Evolutionary conservation across 2,329 filamentous ascomycete species (phyloP).

Genomic region (Sporothrix sp.): DNA sequence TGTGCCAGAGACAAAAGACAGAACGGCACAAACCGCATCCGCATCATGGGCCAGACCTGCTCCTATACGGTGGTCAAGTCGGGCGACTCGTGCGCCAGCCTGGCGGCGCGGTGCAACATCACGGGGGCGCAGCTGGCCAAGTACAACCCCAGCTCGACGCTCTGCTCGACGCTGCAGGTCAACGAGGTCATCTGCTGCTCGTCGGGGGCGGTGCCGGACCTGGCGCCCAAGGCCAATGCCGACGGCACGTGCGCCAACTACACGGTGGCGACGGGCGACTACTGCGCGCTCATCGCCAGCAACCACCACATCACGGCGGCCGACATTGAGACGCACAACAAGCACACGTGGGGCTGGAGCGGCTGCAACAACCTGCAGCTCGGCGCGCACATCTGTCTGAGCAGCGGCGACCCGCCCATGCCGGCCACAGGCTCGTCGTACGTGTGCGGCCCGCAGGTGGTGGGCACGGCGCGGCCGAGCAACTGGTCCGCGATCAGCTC

Average conservation of each 20-base stretch:
- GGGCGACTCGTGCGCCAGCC: slow-evolving; percentile 8
- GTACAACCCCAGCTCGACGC: slow-evolving; percentile 20
- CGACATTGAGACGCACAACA: slow-evolving; percentile 22
- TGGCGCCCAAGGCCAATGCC: slow-evolving; percentile 24
- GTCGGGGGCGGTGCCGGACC: slow-evolving; percentile 26
- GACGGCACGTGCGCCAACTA: slow-evolving; percentile 30
- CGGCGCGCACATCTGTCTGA: slow-evolving; percentile 26
- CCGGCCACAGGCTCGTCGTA: slow-evolving; percentile 23
- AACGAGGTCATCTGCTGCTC: slow-evolving; percentile 30
- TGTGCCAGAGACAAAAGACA: no score
- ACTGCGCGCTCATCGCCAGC: slow-evolving; percentile 1
- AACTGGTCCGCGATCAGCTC: slow-evolving; percentile 15
- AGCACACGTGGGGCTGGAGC: slow-evolving; percentile 30
- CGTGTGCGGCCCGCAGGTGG: slow-evolving; percentile 28
- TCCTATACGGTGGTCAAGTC: not conserved
- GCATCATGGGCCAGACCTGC: not conserved
- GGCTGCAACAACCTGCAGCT: slow-evolving; percentile 24
- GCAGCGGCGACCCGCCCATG: slow-evolving; percentile 26
- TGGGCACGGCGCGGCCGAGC: slow-evolving; percentile 17
- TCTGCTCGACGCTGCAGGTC: slow-evolving; percentile 26
- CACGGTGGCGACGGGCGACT: slow-evolving; percentile 23
- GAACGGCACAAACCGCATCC: no score
- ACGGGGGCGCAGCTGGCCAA: slow-evolving; percentile 17
- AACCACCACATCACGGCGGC: not conserved
- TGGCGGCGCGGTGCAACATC: slow-evolving; percentile 14